Evolutionary conservation across 2,329 filamentous ascomycete genomes (phyloP).

Genomic region (Cladobotryum protrusum): DNA sequence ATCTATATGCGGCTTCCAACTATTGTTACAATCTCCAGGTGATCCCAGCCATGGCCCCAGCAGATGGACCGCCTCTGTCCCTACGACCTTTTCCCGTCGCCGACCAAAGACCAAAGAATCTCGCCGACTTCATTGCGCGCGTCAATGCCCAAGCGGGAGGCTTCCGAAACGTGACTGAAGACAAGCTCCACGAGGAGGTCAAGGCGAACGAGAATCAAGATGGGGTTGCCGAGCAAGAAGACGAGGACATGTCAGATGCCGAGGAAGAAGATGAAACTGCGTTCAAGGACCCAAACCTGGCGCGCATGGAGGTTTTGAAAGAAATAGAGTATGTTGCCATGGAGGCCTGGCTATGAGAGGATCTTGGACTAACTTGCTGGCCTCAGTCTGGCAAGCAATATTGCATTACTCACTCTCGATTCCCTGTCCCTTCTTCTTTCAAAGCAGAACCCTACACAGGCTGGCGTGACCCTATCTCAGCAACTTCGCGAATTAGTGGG

Average conservation of each 20-base stretch:
- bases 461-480: conserved; percentile 62
- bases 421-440: conserved; percentile 77
- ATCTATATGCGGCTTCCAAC: neutral
- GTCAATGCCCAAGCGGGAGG: conserved; percentile 73
- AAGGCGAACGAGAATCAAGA: conserved; percentile 36
- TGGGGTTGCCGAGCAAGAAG: conserved; percentile 38
- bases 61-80: conserved; percentile 30
- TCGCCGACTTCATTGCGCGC: conserved; percentile 72
- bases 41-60: conserved; percentile 22
- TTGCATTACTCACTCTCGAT: conserved; percentile 66
- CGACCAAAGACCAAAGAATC: conserved; percentile 51
- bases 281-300: conserved; percentile 40
- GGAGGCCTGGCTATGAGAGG: neutral
- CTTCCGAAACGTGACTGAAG: conserved; percentile 74
- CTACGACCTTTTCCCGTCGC: conserved; percentile 42
- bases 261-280: conserved; percentile 40
- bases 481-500: conserved; percentile 65
- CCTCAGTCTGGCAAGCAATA: conserved; percentile 38
- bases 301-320: conserved; percentile 51
- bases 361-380: neutral
- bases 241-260: conserved; percentile 40
- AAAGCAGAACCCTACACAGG: conserved; percentile 69
- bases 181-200: conserved; percentile 64
- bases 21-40: neutral
- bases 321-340: conserved; percentile 50